Evolutionary conservation across 108 stramenopile species (phyloP), one percentile per base, ranked within the genome.

Genomic region (Pseudonitzschia multistriata): DNA sequence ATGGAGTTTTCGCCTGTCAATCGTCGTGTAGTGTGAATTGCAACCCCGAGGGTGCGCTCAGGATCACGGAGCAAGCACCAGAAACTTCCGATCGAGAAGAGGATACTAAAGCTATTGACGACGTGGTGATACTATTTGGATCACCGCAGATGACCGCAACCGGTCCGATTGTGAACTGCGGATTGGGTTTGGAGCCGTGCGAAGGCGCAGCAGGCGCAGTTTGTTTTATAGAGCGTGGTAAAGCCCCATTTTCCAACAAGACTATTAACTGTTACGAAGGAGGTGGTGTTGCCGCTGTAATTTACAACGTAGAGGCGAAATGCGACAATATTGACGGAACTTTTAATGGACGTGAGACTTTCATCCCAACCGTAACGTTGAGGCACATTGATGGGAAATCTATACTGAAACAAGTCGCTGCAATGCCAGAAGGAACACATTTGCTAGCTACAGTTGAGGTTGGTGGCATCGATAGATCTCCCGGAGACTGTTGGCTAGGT

Each of bases 261-360:
- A 59, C 57, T n/a, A 59, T 30, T 34, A 59, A 59, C 57, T 59
- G 57, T 36, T n/a, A 33, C 31, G 57, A 30, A n/a, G 57, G 57
- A 30, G 57, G 57, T 14, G 57, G 57, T 2, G 57, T 59, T 59
- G 57, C 31, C 3, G 57, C 57, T 17, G 33, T 59, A n/a, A 59
- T 59, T 59, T 59, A 59, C 29, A 59, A 59, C 21, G 57, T 59
- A 11, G 57, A 11, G 19, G 28, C 8, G 2, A 33, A 6, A 1
- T 59, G 57, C 19, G 57, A 59, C 33, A 59, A 59, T 15, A 59
- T 59, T 59, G 31, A 33, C n/a, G 57, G 57, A 10, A 35, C 57
- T 5, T 59, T 59, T n/a, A 21, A n/a, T 14, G 35, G 34, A 33
- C 3, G 2, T 0, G 27, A 59, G 13, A 21, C 31, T 3, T 21